Evolutionary conservation across 441 rosid species (phyloP).

Genomic region (Populus hybrid): DNA sequence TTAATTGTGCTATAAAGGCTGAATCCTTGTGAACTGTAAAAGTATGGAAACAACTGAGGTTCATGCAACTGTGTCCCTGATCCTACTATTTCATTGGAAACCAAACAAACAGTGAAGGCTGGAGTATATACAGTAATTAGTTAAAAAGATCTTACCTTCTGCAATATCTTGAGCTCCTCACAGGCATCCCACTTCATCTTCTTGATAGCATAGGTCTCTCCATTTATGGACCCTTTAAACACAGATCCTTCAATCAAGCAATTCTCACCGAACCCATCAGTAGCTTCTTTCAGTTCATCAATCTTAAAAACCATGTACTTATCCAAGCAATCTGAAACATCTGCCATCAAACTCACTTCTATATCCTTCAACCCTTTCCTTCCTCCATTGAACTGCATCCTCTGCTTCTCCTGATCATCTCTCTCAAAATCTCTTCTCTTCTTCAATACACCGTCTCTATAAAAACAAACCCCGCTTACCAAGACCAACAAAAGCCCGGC

Average conservation of each 20-base stretch:
- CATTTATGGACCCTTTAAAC: slow-evolving; percentile 48
- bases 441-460: slow-evolving; percentile 28
- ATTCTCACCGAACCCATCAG: slow-evolving; percentile 38
- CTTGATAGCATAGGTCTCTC: slow-evolving; percentile 57
- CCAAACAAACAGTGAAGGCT: slow-evolving; percentile 6
- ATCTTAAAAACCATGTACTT: slow-evolving; percentile 56
- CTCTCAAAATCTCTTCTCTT: slow-evolving; percentile 13
- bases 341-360: slow-evolving; percentile 54
- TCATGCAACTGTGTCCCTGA: background rate
- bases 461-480: slow-evolving; percentile 19
- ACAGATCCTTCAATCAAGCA: slow-evolving; percentile 67
- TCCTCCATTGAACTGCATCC: slow-evolving; percentile 11
- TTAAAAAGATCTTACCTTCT: slow-evolving; percentile 41
- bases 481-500: slow-evolving; percentile 34
- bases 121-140: background rate
- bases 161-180: slow-evolving; percentile 71
- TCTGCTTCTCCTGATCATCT: slow-evolving; percentile 24
- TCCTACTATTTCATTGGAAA: background rate
- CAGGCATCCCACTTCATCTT: slow-evolving; percentile 66
- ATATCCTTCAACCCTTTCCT: slow-evolving; percentile 25
- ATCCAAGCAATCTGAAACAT: slow-evolving; percentile 69
- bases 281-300: slow-evolving; percentile 59
- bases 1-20: background rate
- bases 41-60: background rate
- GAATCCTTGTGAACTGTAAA: background rate